These are phyloP conservation scores for Candida sithepensis DNA, from an alignment of 805 yeast species.

Conservation along the genomic window DNA sequence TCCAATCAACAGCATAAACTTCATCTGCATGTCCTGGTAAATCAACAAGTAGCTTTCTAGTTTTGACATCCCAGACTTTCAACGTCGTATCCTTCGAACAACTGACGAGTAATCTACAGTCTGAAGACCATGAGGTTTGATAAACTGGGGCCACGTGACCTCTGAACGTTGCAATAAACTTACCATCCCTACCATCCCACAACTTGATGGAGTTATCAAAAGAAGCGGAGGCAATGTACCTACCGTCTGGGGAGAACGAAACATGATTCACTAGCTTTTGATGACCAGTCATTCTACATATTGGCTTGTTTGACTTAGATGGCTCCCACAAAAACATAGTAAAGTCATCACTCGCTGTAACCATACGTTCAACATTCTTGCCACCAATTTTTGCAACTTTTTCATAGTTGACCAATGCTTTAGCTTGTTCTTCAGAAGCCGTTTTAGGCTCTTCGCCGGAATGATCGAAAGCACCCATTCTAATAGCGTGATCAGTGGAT, in stretches of 20 bases:
- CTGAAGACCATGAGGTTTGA: conserved; percentile 97
- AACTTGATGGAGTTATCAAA: conserved; percentile 93
- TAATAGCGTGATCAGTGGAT: conserved; percentile 82
- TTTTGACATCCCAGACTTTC: conserved; percentile 93
- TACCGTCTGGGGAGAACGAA: conserved; percentile 92
- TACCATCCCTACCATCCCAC: conserved; percentile 95
- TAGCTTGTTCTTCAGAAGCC: conserved; percentile 43
- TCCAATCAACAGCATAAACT: conserved; percentile 97
- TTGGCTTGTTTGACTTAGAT: conserved; percentile 69
- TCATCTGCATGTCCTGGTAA: conserved; percentile 96
- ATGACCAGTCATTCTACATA: conserved; percentile 95
- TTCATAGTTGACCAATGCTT: conserved; percentile 60
- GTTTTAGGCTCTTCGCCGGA: conserved; percentile 43
- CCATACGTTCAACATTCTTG: conserved; percentile 65
- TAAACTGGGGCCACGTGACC: conserved; percentile 98
- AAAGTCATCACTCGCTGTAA: conserved; percentile 94
- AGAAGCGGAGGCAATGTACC: conserved; percentile 85
- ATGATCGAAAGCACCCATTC: conserved; percentile 88
- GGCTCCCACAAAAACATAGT: conserved; percentile 99
- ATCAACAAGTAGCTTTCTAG: conserved; percentile 79
- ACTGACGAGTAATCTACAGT: conserved; percentile 83
- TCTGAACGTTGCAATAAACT: conserved; percentile 81
- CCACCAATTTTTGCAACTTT: conserved; percentile 62
- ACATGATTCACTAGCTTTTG: conserved; percentile 96
- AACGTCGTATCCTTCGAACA: conserved; percentile 95